Base-by-base conservation (phyloP, 176 grass and related monocot species). In the Alloteropsis semialata region DNA sequence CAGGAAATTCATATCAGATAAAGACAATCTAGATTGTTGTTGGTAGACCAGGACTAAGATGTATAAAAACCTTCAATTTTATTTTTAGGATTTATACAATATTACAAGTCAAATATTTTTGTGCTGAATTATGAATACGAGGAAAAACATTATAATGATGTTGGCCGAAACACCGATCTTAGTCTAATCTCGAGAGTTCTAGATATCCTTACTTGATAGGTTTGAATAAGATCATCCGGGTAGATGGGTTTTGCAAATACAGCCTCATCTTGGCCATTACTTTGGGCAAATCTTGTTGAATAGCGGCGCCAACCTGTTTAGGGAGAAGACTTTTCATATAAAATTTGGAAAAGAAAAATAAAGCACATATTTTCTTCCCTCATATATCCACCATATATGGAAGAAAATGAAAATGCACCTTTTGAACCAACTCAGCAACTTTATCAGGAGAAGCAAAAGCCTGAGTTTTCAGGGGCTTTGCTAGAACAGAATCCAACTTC, bases 181-280 rank as follows among this genome's bases (percentile, higher is more conserved):
- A 11, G 14, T 34, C 39, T 28, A 65, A 51, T 36, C 8, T 29
- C 37, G 8, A 42, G 48, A 81, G 18, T 41, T n/a, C 62, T 50
- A 39, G 28, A 72, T 61, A 69, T 69, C 30, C 84, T 95, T 86
- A 98, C 96, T 92, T 96, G 80, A 99, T 99, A 19, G 97, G 91
- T 89, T 99, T 99, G 81, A 99, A 99, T 74, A 96, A 86, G 82
- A 99, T 99, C 89, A 96, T 83, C 45, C 97, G 86, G 24, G 93
- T 99, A 51, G 97, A 96, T 32, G 83, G 91, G 76, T 99, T 99
- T 90, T 96, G 93, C 77, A 99, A 86, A 92, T 99, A 99, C 72
- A 99, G 71, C 81, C 85, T 99, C 97, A 99, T 90, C 84, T 90
- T 92, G 55, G 65, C 54, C 91, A 94, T 90, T 73, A 92, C 83